Base-by-base conservation (phyloP, 192 early-diverging fungal genomes). In the Phlyctochytrium planicorne region DNA sequence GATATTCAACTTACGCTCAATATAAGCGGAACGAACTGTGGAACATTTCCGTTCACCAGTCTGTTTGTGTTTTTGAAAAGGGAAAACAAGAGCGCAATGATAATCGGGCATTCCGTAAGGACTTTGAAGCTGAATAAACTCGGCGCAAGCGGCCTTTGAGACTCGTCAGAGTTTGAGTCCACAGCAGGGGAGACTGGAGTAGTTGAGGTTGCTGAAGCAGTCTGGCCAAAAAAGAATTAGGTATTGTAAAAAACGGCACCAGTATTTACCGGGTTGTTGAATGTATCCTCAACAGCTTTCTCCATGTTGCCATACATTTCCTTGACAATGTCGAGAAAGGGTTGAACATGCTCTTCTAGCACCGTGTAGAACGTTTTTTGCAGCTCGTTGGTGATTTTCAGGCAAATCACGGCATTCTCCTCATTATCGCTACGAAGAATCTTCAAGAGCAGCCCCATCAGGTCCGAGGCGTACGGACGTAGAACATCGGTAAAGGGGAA, bases 261-360 rank as follows among this genome's bases (percentile, higher is more conserved):
- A 14, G 40, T 2, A 32, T 14, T 17, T 60, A 56, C 60, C 50
- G 72, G 72, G 40, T 78, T 80, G 34, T 94, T 95, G 81, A 94
- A 94, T n/a, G 84, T 72, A 25, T 93, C 90, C 60, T 78, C 79
- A 37, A 94, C 90, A 3, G 90, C 88, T 53, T 89, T 85, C 50
- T 91, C 91, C 91, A 98, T 96, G 62, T 94, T 94, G 55, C 82
- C 68, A 75, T 96, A 99, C 78, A 99, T 96, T 59, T 96, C 94
- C 66, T 87, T 80, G 0, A 97, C 96, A 60, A 96, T 84, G 31
- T 94, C 90, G 30, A 98, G 84, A 63, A 98, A 98, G 2, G 91
- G 87, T 70, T 93, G 87, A 0, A 96, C 91, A 66, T 93, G 85
- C 50, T 89, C 89, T 76, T 97, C 95, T 17, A 98, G 82, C 17